phyloP scores from a whole-genome alignment of 768 basidiomycete species.

The Boletus vermiculosoides region DNA sequence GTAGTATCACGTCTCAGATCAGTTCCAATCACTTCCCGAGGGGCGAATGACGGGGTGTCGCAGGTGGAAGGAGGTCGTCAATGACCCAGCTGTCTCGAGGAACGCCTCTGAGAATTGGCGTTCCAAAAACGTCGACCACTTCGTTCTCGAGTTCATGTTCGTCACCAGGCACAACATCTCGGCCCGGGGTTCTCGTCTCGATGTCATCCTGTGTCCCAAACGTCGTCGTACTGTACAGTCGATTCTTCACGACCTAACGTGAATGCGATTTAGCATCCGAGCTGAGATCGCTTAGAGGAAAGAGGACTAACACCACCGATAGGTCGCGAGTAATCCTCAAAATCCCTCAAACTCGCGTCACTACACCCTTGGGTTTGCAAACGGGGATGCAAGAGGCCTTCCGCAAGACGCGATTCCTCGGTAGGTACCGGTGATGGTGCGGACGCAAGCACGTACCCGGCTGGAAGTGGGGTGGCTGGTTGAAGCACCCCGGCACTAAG shows the following conservation, averaged over 20 bases:
- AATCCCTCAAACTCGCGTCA: constrained; percentile 30
- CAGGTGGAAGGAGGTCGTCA: neutral
- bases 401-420: constrained; percentile 24
- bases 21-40: neutral
- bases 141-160: constrained; percentile 7
- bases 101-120: neutral
- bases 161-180: neutral
- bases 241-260: constrained; percentile 30
- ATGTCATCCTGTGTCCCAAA: constrained; percentile 30
- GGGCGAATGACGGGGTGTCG: neutral
- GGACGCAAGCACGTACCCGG: neutral
- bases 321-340: constrained; percentile 35
- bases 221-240: constrained; percentile 33
- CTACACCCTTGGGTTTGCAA: constrained; percentile 24
- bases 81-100: constrained; percentile 14
- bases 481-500: neutral
- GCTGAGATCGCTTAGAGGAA: neutral
- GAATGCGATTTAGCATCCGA: neutral
- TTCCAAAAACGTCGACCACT: constrained; percentile 10
- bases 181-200: constrained; percentile 10
- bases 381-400: constrained; percentile 33
- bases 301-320: constrained; percentile 29
- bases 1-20: neutral
- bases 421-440: constrained; percentile 27
- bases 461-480: neutral